Conservation (phyloP, 164 flowering plant genomes). For the Platanus orientalis region DNA sequence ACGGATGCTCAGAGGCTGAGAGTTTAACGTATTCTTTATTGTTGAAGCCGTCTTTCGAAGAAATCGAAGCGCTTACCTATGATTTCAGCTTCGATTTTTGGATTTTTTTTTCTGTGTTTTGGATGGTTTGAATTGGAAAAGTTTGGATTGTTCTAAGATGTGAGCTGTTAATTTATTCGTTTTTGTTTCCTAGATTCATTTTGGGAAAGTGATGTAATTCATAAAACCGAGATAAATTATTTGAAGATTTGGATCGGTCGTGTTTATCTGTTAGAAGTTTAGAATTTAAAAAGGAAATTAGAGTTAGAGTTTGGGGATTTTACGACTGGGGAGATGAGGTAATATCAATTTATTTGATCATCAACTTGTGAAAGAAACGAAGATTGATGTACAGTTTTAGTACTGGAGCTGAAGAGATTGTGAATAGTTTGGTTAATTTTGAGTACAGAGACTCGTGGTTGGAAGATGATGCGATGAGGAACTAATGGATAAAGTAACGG, state of each 20-base stretch:
- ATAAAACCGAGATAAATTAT: neutral
- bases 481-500: constrained; percentile 10
- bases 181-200: neutral
- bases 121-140: neutral
- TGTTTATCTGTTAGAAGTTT: neutral
- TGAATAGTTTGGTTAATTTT: neutral
- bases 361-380: neutral
- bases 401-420: too few relatives aligned
- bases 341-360: neutral
- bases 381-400: neutral
- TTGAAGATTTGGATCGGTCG: neutral
- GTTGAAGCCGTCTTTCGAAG: too few relatives aligned
- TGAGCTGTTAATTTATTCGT: neutral
- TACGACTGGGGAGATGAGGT: neutral
- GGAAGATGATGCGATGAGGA: neutral
- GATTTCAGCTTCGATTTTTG: too few relatives aligned
- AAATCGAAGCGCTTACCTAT: too few relatives aligned
- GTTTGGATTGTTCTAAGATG: neutral
- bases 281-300: neutral
- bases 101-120: neutral
- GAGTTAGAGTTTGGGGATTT: neutral
- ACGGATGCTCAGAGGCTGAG: too few relatives aligned
- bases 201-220: neutral
- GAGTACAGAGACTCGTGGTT: neutral
- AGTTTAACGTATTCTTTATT: too few relatives aligned